Base-by-base conservation (phyloP, 208 protist genomes). In the Acanthamoeba culbertsoni region DNA sequence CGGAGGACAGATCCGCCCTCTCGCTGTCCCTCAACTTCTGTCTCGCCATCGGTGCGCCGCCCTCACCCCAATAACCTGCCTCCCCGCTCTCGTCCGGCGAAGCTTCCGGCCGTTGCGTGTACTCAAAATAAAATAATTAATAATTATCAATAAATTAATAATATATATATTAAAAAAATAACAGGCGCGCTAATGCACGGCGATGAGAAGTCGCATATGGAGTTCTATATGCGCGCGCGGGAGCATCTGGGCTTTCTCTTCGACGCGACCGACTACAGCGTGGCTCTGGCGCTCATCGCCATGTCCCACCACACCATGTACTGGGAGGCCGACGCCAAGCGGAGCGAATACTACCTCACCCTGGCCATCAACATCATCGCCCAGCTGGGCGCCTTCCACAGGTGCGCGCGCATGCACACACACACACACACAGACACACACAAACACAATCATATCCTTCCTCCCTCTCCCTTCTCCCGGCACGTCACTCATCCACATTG, bases 291-390 rank as follows among this genome's bases (percentile, higher is more conserved):
- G 6, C 55, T 90, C 5, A 90, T 59, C 55, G 45, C 51, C 82
- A 90, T 90, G 82, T 90, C 82, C 20, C 82, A 90, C 82, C 82
- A 90, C 55, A 90, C 82, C 6, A 68, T 90, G 82, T 90, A 68
- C 51, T 90, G 82, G 82, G 82, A 90, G 55, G 37, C 43, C 26
- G 82, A 90, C 37, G 51, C 82, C 33, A 68, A 68, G 82, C 82
- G 82, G n/a, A 90, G 82, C 82, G 45, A 59, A 8, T 90, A 90
- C 82, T 90, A 90, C 55, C 45, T 68, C 2, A 90, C 82, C 2
- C 55, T 90, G 55, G 82, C 82, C 51, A 90, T 90, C 40, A 90
- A 90, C 55, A 90, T 90, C n/a, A 68, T 59, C 55, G 40, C 35
- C 35, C 82, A 68, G 82, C 55, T 90, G 73, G 46, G 46, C 23